These are phyloP conservation scores for Microbotryomycetes sp. DNA, from an alignment of 1,284 basidiomycete species.

Conservation along the genomic window DNA sequence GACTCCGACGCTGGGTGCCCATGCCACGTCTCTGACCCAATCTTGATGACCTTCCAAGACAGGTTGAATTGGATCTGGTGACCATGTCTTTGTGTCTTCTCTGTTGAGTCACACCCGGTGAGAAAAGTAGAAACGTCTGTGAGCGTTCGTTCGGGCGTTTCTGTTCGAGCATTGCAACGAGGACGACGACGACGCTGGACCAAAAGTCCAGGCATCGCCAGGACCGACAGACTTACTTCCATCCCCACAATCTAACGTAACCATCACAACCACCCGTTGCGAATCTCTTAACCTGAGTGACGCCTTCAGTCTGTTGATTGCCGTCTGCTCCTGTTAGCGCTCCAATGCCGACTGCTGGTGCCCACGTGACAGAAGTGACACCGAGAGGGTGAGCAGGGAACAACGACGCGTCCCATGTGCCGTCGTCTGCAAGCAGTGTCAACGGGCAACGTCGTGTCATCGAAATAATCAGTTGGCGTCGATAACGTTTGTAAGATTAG, in stretches of 20 bases:
- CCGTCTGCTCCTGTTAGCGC: conserved; percentile 14
- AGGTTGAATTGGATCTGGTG: conserved; percentile 60
- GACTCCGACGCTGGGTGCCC: conserved; percentile 94
- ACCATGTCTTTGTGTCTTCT: conserved; percentile 58
- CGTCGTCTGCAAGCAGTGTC: conserved; percentile 64
- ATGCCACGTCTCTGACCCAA: conserved; percentile 97
- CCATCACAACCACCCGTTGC: conserved; percentile 96
- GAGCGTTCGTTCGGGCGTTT: too few species aligned
- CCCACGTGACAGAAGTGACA: conserved; percentile 97
- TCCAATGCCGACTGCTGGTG: conserved; percentile 60
- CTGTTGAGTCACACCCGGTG: conserved; percentile 1
- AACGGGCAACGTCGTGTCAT: background rate
- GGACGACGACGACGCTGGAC: background rate
- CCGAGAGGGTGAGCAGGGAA: conserved; percentile 95
- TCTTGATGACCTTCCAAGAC: conserved; percentile 83
- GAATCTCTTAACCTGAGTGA: conserved; percentile 61
- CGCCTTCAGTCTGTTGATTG: background rate
- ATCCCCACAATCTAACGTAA: conserved; percentile 90
- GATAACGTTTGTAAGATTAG: background rate
- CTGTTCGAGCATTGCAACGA: too few species aligned
- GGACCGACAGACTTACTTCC: conserved; percentile 41
- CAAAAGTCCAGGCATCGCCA: background rate
- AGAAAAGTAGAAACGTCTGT: too few species aligned
- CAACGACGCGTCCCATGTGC: conserved; percentile 90
- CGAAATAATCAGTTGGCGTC: background rate